Evolutionary conservation across 371 early-diverging fungal genomes (phyloP), one percentile per base, ranked within the genome.

Genomic region (Encephalitozoon intestinalis): DNA sequence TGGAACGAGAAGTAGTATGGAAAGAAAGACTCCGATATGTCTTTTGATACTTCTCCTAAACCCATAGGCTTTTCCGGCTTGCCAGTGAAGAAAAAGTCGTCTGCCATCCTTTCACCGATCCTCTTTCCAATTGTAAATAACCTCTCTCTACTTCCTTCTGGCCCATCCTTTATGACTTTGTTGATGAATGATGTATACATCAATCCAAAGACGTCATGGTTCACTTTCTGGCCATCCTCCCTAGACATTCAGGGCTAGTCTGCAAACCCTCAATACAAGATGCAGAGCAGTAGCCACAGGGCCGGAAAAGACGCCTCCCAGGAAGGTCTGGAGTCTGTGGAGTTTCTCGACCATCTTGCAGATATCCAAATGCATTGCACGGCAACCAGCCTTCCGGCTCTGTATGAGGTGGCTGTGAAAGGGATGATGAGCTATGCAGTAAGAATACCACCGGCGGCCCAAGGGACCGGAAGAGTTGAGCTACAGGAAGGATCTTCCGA

Each of bases 291-390:
- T 21, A 18, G 15, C 18, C 21, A 46, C 15, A 46, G 3, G 15
- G 49, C 49, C 15, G 3, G 2, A 21, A 46, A 21, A 15, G 18
- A 2, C n/a, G 4, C 49, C n/a, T 2, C 2, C 2, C 3, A 0
- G 1, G 7, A 46, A 18, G 21, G 21, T 0, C 5, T 18, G 21
- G 18, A 18, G 18, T 46, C 58, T 34, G 15, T 58, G 34, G 58
- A 58, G 58, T 58, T 58, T 28, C 58, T 58, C 28, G 58, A 58
- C 34, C 58, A 58, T 28, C 34, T 21, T 2, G 58, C 58, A 34
- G 58, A 58, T 34, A 18, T 58, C 34, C 30, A 34, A 34, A 58
- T 58, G 58, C 58, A 58, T 34, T 58, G 58, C 58, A 58, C 58
- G 15, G 37, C 34, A 31, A 4, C 18, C 37, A 12, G 12, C 18